Conservation (phyloP, 495 filamentous ascomycete genomes). For the Daldinia decipiens region DNA sequence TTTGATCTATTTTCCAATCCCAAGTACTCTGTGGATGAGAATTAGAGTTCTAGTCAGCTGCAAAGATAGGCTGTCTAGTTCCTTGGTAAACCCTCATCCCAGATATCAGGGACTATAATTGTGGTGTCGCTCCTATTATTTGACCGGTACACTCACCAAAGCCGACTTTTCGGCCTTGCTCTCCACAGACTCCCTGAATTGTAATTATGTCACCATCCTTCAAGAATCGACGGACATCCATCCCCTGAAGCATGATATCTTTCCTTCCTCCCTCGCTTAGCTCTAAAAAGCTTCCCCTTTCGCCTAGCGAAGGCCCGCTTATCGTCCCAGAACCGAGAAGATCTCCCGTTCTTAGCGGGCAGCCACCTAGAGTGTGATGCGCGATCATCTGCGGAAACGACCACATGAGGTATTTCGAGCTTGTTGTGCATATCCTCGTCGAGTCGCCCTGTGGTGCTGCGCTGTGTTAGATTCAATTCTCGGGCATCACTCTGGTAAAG, state of each 20-base stretch:
- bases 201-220: constrained; percentile 85
- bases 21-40: neutral
- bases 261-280: constrained; percentile 74
- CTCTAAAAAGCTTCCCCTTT: constrained; percentile 83
- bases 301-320: constrained; percentile 70
- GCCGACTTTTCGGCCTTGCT: constrained; percentile 69
- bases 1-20: no score
- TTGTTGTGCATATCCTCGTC: constrained; percentile 72
- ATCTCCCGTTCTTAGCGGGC: constrained; percentile 82
- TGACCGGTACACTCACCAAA: constrained; percentile 77
- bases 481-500: neutral
- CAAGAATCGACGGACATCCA: constrained; percentile 78
- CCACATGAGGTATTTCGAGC: constrained; percentile 79
- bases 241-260: constrained; percentile 71
- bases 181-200: constrained; percentile 71
- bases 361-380: constrained; percentile 89
- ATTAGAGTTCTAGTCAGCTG: neutral
- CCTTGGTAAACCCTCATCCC: no score
- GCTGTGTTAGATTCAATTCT: constrained; percentile 15
- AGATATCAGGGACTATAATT: neutral
- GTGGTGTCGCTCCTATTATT: constrained; percentile 53
- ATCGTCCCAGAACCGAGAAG: constrained; percentile 92
- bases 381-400: constrained; percentile 96
- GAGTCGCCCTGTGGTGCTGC: constrained; percentile 69
- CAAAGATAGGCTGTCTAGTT: neutral